phyloP scores from a whole-genome alignment of 345 rosid genomes.

The Orychophragmus violaceus region DNA sequence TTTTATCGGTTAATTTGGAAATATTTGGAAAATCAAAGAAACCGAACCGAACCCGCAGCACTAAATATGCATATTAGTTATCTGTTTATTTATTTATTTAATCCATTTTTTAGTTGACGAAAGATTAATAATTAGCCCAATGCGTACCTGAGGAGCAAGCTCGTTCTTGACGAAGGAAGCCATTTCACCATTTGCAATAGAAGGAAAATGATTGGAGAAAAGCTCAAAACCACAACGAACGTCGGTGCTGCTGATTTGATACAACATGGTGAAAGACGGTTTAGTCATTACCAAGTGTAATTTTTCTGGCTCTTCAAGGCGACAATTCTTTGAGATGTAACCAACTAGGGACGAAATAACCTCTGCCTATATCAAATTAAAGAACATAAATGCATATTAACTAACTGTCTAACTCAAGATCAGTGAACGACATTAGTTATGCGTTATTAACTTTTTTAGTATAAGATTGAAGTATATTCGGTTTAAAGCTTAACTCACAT shows the following conservation, averaged over 20 bases:
- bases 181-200: constrained; percentile 43
- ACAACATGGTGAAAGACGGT: constrained; percentile 37
- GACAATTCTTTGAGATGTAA: constrained; percentile 36
- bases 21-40: too few relatives aligned
- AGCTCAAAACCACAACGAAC: constrained; percentile 39
- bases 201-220: constrained; percentile 34
- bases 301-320: constrained; percentile 32
- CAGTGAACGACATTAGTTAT: not conserved
- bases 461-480: not conserved
- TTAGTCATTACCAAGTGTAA: constrained; percentile 35
- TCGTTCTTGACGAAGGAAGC: constrained; percentile 25
- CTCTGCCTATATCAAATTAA: constrained; percentile 30
- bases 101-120: not conserved
- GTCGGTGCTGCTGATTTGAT: constrained; percentile 40
- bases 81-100: not conserved
- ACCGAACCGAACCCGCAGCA: too few relatives aligned
- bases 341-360: constrained; percentile 36
- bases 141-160: constrained; percentile 37
- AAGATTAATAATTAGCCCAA: not conserved
- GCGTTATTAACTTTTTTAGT: not conserved
- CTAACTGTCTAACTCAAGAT: not conserved
- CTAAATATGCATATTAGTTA: not conserved
- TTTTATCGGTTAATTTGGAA: too few relatives aligned
- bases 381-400: not conserved
- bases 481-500: constrained; percentile 34